Evolutionary conservation across 371 early-diverging fungal genomes (phyloP).

Genomic region (Zopfochytrium polystomum): DNA sequence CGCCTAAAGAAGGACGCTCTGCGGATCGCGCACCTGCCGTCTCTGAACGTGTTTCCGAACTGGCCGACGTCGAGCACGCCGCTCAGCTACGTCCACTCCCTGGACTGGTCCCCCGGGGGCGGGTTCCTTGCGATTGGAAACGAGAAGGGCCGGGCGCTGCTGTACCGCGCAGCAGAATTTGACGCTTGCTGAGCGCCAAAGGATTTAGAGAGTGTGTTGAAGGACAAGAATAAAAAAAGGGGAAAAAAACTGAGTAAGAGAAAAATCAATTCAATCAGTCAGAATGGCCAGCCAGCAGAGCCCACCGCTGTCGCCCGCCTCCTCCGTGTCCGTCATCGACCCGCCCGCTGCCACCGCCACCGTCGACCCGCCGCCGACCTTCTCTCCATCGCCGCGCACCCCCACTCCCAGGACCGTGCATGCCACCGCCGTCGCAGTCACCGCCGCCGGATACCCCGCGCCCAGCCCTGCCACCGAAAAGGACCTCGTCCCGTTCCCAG

Average conservation of each 20-base stretch:
- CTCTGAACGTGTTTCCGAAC: constrained; percentile 76
- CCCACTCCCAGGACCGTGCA: no score
- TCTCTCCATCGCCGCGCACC: no score
- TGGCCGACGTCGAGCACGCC: constrained; percentile 88
- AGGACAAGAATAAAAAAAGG: background rate
- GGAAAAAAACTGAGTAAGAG: background rate
- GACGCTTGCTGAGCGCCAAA: constrained; percentile 33
- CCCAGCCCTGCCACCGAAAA: no score
- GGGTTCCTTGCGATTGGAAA: constrained; percentile 89
- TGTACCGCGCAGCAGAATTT: constrained; percentile 70
- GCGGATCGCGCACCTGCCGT: constrained; percentile 74
- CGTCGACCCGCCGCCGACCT: no score
- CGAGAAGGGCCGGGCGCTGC: constrained; percentile 76
- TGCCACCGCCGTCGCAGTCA: no score
- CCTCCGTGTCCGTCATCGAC: background rate
- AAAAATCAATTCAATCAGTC: background rate
- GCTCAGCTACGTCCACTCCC: constrained; percentile 66
- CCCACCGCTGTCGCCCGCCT: background rate
- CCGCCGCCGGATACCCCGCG: no score
- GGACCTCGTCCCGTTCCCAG: no score
- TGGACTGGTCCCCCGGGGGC: constrained; percentile 83
- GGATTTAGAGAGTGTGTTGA: no score
- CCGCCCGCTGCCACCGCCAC: constrained; percentile 1
- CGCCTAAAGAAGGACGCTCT: constrained; percentile 69
- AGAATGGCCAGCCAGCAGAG: background rate